Conservation (phyloP, 2,329 filamentous ascomycete genomes). For the Ophiostoma sp. region DNA sequence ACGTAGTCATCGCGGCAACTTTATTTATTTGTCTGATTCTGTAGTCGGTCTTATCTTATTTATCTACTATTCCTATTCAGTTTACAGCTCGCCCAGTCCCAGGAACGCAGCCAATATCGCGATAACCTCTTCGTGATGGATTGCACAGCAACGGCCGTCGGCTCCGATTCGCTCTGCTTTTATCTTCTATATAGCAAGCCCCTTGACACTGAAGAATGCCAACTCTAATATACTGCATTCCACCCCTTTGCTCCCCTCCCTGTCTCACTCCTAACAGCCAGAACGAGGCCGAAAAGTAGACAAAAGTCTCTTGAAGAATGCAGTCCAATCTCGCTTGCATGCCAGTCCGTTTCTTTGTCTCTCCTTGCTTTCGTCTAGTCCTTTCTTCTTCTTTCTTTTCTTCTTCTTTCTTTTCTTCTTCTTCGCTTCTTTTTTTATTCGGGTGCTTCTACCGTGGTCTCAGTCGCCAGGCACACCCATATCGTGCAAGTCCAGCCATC, state of each 20-base stretch:
- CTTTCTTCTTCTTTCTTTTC: not conserved
- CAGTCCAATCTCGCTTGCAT: not conserved
- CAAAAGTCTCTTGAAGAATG: not conserved
- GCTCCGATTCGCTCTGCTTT: not conserved
- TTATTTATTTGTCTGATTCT: not conserved
- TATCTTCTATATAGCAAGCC: not conserved
- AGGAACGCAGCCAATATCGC: not conserved
- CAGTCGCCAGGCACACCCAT: not conserved
- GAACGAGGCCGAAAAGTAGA: not conserved
- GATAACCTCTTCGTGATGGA: not conserved
- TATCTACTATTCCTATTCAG: too few species aligned
- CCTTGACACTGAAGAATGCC: not conserved
- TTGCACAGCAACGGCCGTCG: not conserved
- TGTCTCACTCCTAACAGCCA: not conserved
- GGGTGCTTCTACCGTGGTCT: not conserved
- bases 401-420: not conserved
- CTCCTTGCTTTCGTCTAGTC: not conserved
- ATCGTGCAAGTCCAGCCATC: too few species aligned
- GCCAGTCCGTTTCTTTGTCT: slow-evolving; percentile 3
- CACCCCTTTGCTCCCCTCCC: not conserved
- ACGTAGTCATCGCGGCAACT: not conserved
- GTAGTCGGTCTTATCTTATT: too few species aligned
- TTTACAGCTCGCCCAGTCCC: too few species aligned
- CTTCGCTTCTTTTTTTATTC: not conserved
- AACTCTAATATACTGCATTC: not conserved